These are phyloP conservation scores for Penicillium riverlandense DNA, from an alignment of 495 filamentous ascomycete species.

Conservation along the genomic window DNA sequence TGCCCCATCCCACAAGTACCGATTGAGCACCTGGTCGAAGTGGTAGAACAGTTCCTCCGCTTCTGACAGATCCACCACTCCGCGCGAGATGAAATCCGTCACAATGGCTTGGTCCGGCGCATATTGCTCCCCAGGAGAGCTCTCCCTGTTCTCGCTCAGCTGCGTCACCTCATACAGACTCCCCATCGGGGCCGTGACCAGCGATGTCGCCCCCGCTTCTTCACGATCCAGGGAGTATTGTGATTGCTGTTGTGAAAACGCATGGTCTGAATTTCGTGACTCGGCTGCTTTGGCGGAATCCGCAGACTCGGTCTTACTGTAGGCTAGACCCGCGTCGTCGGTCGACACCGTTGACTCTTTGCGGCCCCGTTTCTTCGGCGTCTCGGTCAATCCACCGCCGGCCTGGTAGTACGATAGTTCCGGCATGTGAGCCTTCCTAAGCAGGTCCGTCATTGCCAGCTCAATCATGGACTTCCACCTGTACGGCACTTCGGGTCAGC, in stretches of 20 bases:
- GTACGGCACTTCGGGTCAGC: conserved; percentile 3
- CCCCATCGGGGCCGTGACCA: conserved; percentile 52
- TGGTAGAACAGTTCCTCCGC: conserved; percentile 43
- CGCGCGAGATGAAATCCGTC: conserved; percentile 47
- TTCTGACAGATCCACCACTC: conserved; percentile 39
- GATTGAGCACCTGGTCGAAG: conserved; percentile 46
- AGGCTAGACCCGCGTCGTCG: conserved; percentile 19
- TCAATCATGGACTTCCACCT: conserved; percentile 43
- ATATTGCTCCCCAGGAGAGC: conserved; percentile 26
- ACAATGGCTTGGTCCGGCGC: conserved; percentile 32
- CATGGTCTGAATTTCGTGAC: conserved; percentile 12
- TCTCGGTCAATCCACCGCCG: conserved; percentile 26
- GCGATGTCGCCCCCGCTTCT: conserved; percentile 31
- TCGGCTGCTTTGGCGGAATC: conserved; percentile 8
- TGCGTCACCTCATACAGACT: conserved; percentile 56
- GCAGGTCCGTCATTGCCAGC: conserved; percentile 38
- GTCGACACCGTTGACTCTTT: conserved; percentile 34
- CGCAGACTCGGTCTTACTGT: conserved; percentile 10
- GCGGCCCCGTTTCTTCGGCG: conserved; percentile 28
- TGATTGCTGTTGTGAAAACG: conserved; percentile 20
- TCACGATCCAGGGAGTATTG: conserved; percentile 38
- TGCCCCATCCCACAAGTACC: conserved; percentile 47
- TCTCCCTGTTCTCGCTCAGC: conserved; percentile 39
- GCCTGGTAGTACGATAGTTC: conserved; percentile 41
- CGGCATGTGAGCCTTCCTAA: conserved; percentile 38